phyloP scores from a whole-genome alignment of 345 rosid species.

The Salix udensis region DNA sequence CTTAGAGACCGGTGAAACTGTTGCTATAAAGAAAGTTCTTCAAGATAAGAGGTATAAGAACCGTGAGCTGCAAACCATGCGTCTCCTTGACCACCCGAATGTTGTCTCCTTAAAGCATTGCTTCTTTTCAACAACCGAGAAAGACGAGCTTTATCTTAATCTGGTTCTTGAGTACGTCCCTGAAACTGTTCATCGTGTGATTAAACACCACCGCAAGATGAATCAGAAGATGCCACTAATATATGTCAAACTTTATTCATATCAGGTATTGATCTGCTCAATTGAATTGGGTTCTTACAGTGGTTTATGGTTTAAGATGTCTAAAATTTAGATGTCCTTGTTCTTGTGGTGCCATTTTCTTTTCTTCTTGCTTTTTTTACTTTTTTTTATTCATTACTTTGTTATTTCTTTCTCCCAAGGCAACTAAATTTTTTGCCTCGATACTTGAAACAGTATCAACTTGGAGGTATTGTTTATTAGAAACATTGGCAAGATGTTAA shows the following conservation, averaged over 20 bases:
- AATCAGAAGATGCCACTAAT: constrained; percentile 89
- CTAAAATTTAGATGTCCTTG: background rate
- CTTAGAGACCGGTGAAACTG: constrained; percentile 93
- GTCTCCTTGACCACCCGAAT: constrained; percentile 93
- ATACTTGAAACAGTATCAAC: background rate
- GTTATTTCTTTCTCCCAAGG: background rate
- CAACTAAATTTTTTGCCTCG: background rate
- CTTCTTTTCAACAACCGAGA: constrained; percentile 93
- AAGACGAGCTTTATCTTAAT: constrained; percentile 93
- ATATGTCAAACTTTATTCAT: constrained; percentile 84
- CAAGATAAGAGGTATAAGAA: constrained; percentile 98
- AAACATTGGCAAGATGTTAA: constrained; percentile 1
- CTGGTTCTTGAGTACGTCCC: constrained; percentile 96
- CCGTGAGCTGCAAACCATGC: constrained; percentile 97
- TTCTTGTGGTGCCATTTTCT: background rate
- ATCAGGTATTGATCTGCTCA: constrained; percentile 53
- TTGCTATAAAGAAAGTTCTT: constrained; percentile 94
- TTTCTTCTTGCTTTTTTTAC: background rate
- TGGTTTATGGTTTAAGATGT: background rate
- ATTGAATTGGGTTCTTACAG: background rate
- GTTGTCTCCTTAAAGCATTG: constrained; percentile 88
- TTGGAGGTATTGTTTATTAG: background rate
- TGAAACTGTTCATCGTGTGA: constrained; percentile 87
- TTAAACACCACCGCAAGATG: constrained; percentile 85
- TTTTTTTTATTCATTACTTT: background rate